A percentile compares a stretch with the other conserved stretches of the same genome.
Conservation (phyloP, 2,329 filamentous ascomycete genomes). For the Didymella lethalis region DNA sequence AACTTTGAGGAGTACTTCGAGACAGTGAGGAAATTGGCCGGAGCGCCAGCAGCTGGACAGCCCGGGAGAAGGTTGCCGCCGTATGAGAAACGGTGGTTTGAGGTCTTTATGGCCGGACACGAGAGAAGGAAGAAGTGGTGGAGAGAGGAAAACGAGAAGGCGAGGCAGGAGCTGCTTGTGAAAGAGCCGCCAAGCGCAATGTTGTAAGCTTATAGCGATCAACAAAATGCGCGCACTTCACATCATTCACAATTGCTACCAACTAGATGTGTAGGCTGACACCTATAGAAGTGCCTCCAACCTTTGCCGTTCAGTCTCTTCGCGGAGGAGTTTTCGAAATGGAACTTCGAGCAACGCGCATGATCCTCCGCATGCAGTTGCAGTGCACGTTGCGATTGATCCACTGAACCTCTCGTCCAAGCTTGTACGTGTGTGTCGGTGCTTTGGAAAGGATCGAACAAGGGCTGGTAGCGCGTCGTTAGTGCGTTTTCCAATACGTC, state of each 20-base stretch:
- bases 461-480: not conserved
- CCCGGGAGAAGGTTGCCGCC: constrained; percentile 55
- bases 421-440: not conserved
- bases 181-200: not conserved
- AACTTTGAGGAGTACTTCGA: constrained; percentile 73
- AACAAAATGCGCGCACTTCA: not conserved
- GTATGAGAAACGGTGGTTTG: constrained; percentile 59
- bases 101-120: constrained; percentile 63
- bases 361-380: not conserved
- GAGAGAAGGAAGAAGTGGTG: constrained; percentile 66
- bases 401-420: not conserved
- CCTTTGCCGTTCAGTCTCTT: no score
- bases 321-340: not conserved
- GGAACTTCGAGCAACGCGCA: not conserved
- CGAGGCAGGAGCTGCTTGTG: constrained; percentile 20
- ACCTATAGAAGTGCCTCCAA: not conserved
- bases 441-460: not conserved
- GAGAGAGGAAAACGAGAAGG: constrained; percentile 59
- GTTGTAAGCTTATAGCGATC: not conserved
- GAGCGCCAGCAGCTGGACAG: constrained; percentile 52
- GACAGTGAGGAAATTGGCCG: constrained; percentile 59
- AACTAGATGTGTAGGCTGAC: not conserved
- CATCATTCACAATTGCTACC: not conserved
- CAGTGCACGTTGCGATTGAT: not conserved
- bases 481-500: not conserved